These are phyloP conservation scores for Limonium bicolor DNA, from an alignment of 148 eudicot species.

Conservation along the genomic window DNA sequence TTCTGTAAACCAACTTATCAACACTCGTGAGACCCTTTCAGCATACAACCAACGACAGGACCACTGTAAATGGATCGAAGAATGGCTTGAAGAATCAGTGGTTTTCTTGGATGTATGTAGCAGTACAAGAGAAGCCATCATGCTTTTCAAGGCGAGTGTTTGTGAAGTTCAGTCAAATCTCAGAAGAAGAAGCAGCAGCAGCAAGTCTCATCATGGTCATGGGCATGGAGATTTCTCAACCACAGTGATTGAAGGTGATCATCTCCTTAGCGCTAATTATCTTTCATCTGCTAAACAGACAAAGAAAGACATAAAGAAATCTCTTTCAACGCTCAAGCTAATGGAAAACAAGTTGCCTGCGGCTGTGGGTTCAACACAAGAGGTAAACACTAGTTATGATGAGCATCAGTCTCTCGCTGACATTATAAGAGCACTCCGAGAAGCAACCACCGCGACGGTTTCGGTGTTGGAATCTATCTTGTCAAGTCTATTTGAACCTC, in stretches of 20 bases:
- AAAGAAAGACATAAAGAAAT: slow-evolving; percentile 3
- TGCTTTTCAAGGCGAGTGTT: slow-evolving; percentile 1
- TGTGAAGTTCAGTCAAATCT: background rate
- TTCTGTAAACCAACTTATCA: background rate
- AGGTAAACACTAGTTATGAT: too few species aligned
- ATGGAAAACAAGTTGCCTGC: too few species aligned
- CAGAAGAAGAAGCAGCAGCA: too few species aligned
- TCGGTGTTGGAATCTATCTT: background rate
- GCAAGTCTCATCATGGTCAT: too few species aligned
- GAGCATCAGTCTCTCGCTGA: too few species aligned
- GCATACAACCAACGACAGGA: background rate
- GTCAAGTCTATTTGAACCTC: background rate
- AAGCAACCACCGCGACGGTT: too few species aligned
- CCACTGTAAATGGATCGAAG: background rate
- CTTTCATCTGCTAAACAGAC: background rate
- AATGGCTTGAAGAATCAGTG: slow-evolving; percentile 3
- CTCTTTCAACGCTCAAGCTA: too few species aligned
- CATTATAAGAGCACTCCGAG: too few species aligned
- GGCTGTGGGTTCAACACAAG: too few species aligned
- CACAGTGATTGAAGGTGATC: background rate
- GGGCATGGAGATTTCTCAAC: too few species aligned
- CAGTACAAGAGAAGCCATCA: background rate
- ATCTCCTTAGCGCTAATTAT: background rate
- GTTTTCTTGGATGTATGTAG: slow-evolving; percentile 1
- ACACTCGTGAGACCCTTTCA: background rate